Evolutionary conservation across 352 stramenopile genomes (phyloP).

Genomic region (Blastocystis sp.): DNA sequence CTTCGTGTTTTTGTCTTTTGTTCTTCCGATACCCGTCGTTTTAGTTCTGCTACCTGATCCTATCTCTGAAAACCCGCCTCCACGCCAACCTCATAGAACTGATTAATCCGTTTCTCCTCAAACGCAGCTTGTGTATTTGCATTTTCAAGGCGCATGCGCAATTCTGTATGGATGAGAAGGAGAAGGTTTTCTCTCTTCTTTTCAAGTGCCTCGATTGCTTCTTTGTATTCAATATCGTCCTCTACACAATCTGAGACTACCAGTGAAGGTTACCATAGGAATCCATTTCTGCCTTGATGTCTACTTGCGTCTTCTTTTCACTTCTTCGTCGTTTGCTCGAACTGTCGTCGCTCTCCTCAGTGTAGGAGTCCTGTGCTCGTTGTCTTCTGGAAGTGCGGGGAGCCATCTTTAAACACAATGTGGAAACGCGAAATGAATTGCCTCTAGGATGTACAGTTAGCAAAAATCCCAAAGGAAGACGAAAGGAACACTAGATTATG

Average conservation of each 20-base stretch:
- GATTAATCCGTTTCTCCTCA: slow-evolving; percentile 26
- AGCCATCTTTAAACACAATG: slow-evolving; percentile 28
- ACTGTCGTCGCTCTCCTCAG: slow-evolving; percentile 18
- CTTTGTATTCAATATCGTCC: slow-evolving; percentile 20
- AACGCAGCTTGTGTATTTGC: slow-evolving; percentile 29
- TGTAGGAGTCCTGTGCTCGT: slow-evolving; percentile 17
- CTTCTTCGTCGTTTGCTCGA: background rate
- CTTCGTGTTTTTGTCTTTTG: slow-evolving; percentile 38
- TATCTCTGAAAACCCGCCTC: background rate
- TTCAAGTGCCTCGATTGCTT: slow-evolving; percentile 6
- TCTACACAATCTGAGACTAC: background rate
- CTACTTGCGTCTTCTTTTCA: background rate
- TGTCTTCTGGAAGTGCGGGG: background rate
- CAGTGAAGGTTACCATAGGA: background rate
- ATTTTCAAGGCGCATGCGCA: slow-evolving; percentile 35
- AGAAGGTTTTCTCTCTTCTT: slow-evolving; percentile 31
- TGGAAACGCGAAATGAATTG: background rate
- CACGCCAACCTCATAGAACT: slow-evolving; percentile 13
- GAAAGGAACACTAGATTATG: background rate
- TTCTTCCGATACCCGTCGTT: background rate
- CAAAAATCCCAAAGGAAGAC: background rate
- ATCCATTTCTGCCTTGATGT: slow-evolving; percentile 12
- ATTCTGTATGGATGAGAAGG: slow-evolving; percentile 27
- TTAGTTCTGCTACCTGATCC: slow-evolving; percentile 20
- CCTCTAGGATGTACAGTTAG: background rate